phyloP scores from a whole-genome alignment of 306 rosid genomes.

The Quercus rubra region DNA sequence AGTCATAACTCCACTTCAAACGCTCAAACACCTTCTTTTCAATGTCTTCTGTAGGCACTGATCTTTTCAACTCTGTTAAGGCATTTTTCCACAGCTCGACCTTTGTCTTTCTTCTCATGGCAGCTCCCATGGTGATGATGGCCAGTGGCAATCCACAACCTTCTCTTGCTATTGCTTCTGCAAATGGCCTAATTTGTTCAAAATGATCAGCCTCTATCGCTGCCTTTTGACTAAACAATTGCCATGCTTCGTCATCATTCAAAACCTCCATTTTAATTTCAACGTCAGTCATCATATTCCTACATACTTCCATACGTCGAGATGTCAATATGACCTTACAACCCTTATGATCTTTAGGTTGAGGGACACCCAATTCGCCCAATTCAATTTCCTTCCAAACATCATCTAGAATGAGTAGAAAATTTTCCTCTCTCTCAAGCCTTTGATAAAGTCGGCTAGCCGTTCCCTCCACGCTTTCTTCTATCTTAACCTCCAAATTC shows the following conservation, averaged over 20 bases:
- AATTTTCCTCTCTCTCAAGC: not conserved
- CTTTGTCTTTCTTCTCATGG: conserved; percentile 22
- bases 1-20: conserved; percentile 19
- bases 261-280: conserved; percentile 9
- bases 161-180: conserved; percentile 6
- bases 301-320: conserved; percentile 2
- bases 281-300: conserved; percentile 15
- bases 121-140: conserved; percentile 8
- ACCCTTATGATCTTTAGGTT: not conserved
- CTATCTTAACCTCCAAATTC: conserved; percentile 1
- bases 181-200: not conserved
- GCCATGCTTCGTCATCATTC: conserved; percentile 15
- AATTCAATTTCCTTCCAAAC: not conserved
- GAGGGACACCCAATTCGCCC: not conserved
- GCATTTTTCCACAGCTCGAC: conserved; percentile 12
- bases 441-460: conserved; percentile 3
- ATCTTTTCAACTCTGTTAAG: conserved; percentile 1
- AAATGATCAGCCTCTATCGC: no score
- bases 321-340: not conserved
- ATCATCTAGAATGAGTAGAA: not conserved
- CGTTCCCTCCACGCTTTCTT: conserved; percentile 2
- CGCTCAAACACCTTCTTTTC: not conserved
- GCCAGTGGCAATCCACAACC: conserved; percentile 23
- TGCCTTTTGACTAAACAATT: conserved; percentile 12
- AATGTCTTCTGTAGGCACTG: not conserved